Evolutionary conservation across 2,329 filamentous ascomycete genomes (phyloP), one percentile per base, ranked within the genome.

Genomic region (Aurifilum marmelostoma): DNA sequence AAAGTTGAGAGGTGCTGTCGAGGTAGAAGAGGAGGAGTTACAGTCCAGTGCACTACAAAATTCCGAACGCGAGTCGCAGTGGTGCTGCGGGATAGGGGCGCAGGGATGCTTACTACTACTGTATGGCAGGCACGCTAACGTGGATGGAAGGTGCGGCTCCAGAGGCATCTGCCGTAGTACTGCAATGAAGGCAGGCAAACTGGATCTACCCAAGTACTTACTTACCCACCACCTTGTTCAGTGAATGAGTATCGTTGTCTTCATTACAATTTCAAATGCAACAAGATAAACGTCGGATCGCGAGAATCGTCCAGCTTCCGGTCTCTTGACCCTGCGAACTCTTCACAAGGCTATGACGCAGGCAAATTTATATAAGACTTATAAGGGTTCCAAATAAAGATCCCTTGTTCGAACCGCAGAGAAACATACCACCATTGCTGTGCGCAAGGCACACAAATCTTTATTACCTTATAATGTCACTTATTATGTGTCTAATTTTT

Each of bases 141-240:
- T 61, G 60, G 63, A 65, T 61, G 61, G 65, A 58, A 65, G 37
- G 66, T 65, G 66, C 69, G 66, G 66, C 66, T 64, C 63, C 66
- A 21, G 52, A 50, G 24, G 41, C 29, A 37, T 47, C 54, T 34
- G 29, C 54, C 29, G 14, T 5, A 9, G 24, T 34, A 58, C 24
- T n/a, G 54, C 14, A 58, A n/a, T 6, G 43, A 47, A 47, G 43
- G 21, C 18, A 47, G 43, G 21, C 18, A 21, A 47, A 43, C 41
- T 5, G 16, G 9, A 18, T 18, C 18, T 47, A 11, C 43, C 43
- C n/a, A 21, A 6, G 18, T 47, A 8, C 43, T 1, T 18, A 39
- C 37, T 3, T 47, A 21, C n/a, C n/a, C n/a, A n/a, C n/a, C n/a
- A n/a, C n/a, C n/a, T n/a, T n/a, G n/a, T 21, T 47, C 8, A 21